A percentile compares a stretch with the other conserved stretches of the same genome.
These are phyloP conservation scores for Xylaria longipes DNA, from an alignment of 495 filamentous ascomycete genomes.

Conservation along the genomic window DNA sequence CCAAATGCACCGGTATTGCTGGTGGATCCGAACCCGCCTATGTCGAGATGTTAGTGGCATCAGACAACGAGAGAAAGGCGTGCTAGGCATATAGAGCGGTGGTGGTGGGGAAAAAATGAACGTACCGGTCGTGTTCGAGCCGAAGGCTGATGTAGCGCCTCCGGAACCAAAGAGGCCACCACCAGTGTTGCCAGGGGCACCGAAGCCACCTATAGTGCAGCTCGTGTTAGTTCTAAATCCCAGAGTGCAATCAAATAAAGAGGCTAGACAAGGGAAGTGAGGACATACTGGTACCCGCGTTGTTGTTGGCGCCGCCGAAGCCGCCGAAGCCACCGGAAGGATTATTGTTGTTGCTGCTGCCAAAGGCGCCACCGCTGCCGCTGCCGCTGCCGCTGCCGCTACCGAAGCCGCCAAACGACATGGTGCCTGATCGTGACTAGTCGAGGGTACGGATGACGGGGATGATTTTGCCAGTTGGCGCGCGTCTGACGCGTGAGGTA, in stretches of 20 bases:
- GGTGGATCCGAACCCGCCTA: conserved; percentile 43
- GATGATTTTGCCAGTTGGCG: conserved; percentile 29
- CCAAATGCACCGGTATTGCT: conserved; percentile 56
- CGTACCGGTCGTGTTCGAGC: conserved; percentile 47
- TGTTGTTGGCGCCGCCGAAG: conserved; percentile 46
- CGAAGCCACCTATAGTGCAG: conserved; percentile 33
- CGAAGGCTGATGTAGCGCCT: conserved; percentile 51
- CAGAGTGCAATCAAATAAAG: background rate
- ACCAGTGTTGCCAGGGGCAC: conserved; percentile 26
- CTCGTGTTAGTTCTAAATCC: conserved; percentile 38
- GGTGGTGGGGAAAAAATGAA: conserved; percentile 22
- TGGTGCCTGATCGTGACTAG: conserved; percentile 37
- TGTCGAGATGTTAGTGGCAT: conserved; percentile 31
- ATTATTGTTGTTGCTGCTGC: conserved; percentile 42
- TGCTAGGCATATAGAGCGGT: background rate
- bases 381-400: conserved; percentile 44
- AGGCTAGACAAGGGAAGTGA: conserved; percentile 26
- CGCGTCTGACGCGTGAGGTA: conserved; percentile 40
- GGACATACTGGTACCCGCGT: conserved; percentile 37
- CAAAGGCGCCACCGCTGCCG: conserved; percentile 53
- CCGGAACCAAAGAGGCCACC: conserved; percentile 33
- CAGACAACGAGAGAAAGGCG: background rate
- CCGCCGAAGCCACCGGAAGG: conserved; percentile 60
- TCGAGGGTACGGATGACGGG: conserved; percentile 25
- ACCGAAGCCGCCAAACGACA: conserved; percentile 54